These are phyloP conservation scores for Microbotryum silenes-acaulis DNA, from an alignment of 1,284 basidiomycete species.

Conservation along the genomic window DNA sequence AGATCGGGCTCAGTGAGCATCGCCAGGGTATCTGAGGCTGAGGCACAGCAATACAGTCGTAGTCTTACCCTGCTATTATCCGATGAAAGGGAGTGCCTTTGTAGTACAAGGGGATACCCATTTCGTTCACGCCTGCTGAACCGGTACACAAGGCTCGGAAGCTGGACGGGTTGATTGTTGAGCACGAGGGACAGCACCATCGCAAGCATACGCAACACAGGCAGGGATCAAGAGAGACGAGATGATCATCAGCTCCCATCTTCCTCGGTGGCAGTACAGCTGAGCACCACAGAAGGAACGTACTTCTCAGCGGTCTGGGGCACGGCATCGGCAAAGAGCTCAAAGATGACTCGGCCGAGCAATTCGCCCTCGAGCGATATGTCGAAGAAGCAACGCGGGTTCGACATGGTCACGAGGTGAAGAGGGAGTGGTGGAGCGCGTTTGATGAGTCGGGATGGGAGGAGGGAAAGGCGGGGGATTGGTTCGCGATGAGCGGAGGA, in stretches of 20 bases:
- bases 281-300: slow-evolving; percentile 7
- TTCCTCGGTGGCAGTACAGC: too few relatives aligned
- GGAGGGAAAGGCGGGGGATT: neutral
- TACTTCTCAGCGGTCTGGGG: slow-evolving; percentile 84
- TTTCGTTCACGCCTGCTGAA: slow-evolving; percentile 62
- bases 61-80: slow-evolving; percentile 50
- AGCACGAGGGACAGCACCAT: neutral
- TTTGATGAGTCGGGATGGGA: neutral
- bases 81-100: slow-evolving; percentile 70
- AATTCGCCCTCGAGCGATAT: slow-evolving; percentile 51
- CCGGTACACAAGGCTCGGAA: slow-evolving; percentile 84
- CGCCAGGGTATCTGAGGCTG: too few relatives aligned
- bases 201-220: neutral
- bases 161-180: slow-evolving; percentile 43
- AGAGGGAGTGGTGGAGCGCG: neutral
- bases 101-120: slow-evolving; percentile 67
- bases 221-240: too few relatives aligned
- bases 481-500: neutral
- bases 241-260: too few relatives aligned
- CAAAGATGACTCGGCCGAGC: slow-evolving; percentile 67
- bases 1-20: slow-evolving; percentile 11
- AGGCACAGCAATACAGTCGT: neutral
- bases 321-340: slow-evolving; percentile 64
- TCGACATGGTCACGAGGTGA: slow-evolving; percentile 41
- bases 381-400: slow-evolving; percentile 62